Evolutionary conservation across 495 filamentous ascomycete species (phyloP).

Genomic region (Aspergillus incahuasiensis): DNA sequence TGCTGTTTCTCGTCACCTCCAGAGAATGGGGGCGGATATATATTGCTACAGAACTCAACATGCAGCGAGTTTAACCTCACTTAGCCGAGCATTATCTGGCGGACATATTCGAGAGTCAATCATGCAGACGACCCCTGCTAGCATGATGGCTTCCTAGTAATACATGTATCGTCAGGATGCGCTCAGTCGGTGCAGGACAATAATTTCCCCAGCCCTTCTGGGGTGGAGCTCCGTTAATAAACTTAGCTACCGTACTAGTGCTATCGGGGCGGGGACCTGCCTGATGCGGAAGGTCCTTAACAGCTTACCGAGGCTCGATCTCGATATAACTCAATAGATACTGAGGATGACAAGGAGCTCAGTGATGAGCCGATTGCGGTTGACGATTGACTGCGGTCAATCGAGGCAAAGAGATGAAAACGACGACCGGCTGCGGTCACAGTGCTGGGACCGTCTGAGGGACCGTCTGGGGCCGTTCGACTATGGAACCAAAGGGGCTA

Average conservation of each 20-base stretch:
- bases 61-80: not conserved
- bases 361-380: too few species aligned
- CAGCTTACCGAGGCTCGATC: not conserved
- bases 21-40: not conserved
- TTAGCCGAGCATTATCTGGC: not conserved
- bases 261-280: constrained; percentile 11
- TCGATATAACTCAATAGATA: too few species aligned
- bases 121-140: not conserved
- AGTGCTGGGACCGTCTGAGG: not conserved
- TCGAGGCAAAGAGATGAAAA: not conserved
- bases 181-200: not conserved
- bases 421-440: not conserved
- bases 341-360: too few species aligned
- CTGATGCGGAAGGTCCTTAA: constrained; percentile 30
- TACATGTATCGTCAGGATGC: not conserved
- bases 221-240: constrained; percentile 9
- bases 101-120: not conserved
- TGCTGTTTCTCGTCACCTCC: not conserved
- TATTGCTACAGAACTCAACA: not conserved
- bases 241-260: not conserved
- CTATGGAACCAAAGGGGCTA: not conserved
- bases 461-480: not conserved
- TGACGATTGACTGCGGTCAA: too few species aligned
- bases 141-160: not conserved
- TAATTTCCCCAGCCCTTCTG: constrained; percentile 8